Conservation (phyloP, 176 grass and related monocot genomes). For the Cocos nucifera region DNA sequence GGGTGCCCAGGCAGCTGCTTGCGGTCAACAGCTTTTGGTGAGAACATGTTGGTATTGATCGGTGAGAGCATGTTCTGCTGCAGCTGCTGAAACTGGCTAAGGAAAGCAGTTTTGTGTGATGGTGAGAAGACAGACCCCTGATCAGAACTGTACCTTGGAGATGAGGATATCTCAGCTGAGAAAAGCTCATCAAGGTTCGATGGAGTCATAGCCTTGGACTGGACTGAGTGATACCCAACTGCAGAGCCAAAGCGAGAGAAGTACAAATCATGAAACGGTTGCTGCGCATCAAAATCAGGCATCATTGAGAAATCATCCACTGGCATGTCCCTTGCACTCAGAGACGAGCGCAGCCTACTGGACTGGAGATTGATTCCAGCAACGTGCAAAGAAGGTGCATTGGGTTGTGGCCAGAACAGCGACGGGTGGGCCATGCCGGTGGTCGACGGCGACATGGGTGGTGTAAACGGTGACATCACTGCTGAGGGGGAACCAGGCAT, state of each 20-base stretch:
- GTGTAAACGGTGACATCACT: constrained; percentile 35
- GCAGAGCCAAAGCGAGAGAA: constrained; percentile 45
- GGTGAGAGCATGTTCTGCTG: constrained; percentile 73
- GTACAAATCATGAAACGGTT: constrained; percentile 35
- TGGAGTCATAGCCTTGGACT: constrained; percentile 41
- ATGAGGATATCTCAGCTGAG: constrained; percentile 57
- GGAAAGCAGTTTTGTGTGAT: constrained; percentile 61
- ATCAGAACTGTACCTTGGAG: constrained; percentile 57
- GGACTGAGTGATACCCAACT: constrained; percentile 22
- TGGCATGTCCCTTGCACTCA: constrained; percentile 45
- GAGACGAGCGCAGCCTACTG: constrained; percentile 50
- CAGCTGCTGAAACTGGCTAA: constrained; percentile 84
- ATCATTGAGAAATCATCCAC: constrained; percentile 4
- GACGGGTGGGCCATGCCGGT: constrained; percentile 9
- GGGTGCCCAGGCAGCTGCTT: constrained; percentile 55
- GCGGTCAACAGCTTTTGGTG: constrained; percentile 42
- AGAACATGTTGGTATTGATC: constrained; percentile 58
- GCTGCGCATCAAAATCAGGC: constrained; percentile 42
- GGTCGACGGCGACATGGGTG: constrained; percentile 45
- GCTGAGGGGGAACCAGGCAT: constrained; percentile 30
- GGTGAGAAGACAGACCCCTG: constrained; percentile 60
- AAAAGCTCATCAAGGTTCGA: constrained; percentile 79
- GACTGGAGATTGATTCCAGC: constrained; percentile 14
- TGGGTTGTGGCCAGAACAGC: constrained; percentile 28
- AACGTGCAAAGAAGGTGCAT: constrained; percentile 33